A percentile compares a stretch with the other conserved stretches of the same genome.
Conservation (phyloP, 768 basidiomycete species). For the Crucibulum laeve region DNA sequence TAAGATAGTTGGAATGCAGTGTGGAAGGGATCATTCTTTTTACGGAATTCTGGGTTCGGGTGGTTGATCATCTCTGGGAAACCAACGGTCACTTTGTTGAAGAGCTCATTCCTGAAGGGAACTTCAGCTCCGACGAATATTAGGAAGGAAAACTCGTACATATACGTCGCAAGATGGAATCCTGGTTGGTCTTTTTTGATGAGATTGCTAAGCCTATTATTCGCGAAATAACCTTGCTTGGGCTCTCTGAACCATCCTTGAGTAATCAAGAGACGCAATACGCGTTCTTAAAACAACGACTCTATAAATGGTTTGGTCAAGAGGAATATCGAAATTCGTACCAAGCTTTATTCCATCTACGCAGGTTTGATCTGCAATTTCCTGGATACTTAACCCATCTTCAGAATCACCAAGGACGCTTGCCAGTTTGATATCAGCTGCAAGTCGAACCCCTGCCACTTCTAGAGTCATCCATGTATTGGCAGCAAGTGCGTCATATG, state of each 20-base stretch:
- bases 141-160: constrained; percentile 16
- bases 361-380: constrained; percentile 26
- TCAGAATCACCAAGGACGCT: constrained; percentile 28
- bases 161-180: constrained; percentile 30
- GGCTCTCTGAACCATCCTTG: constrained; percentile 34
- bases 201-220: constrained; percentile 29
- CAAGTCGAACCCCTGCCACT: constrained; percentile 26
- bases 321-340: constrained; percentile 7
- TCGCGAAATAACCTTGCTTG: constrained; percentile 30
- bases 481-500: constrained; percentile 29
- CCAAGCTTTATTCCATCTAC: constrained; percentile 30
- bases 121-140: background rate
- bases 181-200: constrained; percentile 30
- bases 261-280: constrained; percentile 27
- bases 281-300: constrained; percentile 19
- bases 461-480: constrained; percentile 29
- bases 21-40: constrained; percentile 27
- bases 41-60: constrained; percentile 25
- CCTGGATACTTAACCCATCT: constrained; percentile 25
- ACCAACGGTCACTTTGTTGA: constrained; percentile 25
- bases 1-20: constrained; percentile 33
- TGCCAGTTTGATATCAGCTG: constrained; percentile 28
- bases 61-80: constrained; percentile 31
- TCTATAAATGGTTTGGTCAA: background rate
- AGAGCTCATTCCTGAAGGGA: constrained; percentile 26